Evolutionary conservation across 192 early-diverging fungal genomes (phyloP), one percentile per base, ranked within the genome.

Genomic region (Radiomyces spectabilis): DNA sequence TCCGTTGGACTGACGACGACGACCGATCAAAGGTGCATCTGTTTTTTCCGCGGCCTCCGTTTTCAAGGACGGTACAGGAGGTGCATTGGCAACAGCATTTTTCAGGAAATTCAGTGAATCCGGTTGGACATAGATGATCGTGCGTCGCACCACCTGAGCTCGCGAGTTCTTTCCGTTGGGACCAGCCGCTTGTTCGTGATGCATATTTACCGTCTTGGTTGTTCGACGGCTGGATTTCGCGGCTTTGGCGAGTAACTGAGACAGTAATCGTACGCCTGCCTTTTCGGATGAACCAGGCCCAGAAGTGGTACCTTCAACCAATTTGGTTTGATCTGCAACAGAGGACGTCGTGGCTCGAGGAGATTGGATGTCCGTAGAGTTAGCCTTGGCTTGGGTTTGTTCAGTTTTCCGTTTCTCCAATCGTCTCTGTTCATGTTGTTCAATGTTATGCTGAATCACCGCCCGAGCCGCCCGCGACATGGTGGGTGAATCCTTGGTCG

Each of bases 71-170:
- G 24, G 21, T 22, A 48, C 46, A 21, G 30, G 26, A 25, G 38
- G 37, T 27, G 38, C 18, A 25, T 24, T 32, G 26, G 45, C 15
- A 4, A 41, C 40, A 22, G 10, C 55, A 12, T 43, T 34, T 34
- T 42, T 40, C 32, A 30, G 13, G 24, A 48, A 24, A 8, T 46
- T 41, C 15, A 29, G 16, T 12, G 43, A 41, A 35, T 51, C 34
- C 7, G 53, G 45, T 30, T 63, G 44, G 25, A 53, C 52, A 18
- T 63, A 63, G 34, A 63, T 63, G 45, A 63, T 63, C 4, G 45
- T 63, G 7, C 53, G 51, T 18, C 61, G 61, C 16, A 63, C 53
- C 0, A 63, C 61, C 32, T 53, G 30, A 16, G 27, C 30, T 6
- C 41, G 41, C 5, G 24, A 29, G 19, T 45, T 24, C 15, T 19